Evolutionary conservation across 1,284 basidiomycete genomes (phyloP), one percentile per base, ranked within the genome.

Genomic region (Filobasidium uniguttulatum): DNA sequence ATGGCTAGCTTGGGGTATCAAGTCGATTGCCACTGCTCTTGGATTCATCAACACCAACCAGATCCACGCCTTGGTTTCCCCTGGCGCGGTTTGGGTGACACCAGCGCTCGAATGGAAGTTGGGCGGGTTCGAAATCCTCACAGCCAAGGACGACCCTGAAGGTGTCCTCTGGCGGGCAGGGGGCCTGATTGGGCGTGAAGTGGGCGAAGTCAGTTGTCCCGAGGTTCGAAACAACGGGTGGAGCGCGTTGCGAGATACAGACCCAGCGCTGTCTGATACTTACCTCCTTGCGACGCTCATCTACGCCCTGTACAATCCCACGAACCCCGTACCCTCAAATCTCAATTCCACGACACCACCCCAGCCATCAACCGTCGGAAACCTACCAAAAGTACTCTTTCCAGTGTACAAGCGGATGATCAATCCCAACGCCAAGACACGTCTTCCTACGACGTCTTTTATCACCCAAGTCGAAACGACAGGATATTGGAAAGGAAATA

Each of bases 11-110:
- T 98, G 93, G 93, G 93, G 93, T 5, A 70, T 97, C 15, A 85
- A 89, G 69, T 78, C 86, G 46, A 77, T 97, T 53, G 83, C 87
- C 53, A 85, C 86, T 53, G 91, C 91, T 2, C 71, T 97, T 37
- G 77, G 85, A 3, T 99, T 98, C 68, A 67, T 98, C 50, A 96
- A 98, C 60, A 82, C 88, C 86, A 87, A 0, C 94, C 98, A 63
- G 93, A 91, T 35, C 86, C 84, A 55, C 70, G 97, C 50, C 75
- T 68, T 17, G 50, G 25, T 23, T 26, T 15, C 82, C 50, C 71
- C 79, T 3, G 78, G 81, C 50, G 81, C 85, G 2, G 77, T 98
- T 55, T 97, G 94, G 63, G 78, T 97, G 30, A 71, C 71, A 0
- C 64, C 66, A 0, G 86, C 89, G 0, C 87, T 93, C 19, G 94